phyloP scores from a whole-genome alignment of 2,329 filamentous ascomycete species.

The Verticillium tricorpus region DNA sequence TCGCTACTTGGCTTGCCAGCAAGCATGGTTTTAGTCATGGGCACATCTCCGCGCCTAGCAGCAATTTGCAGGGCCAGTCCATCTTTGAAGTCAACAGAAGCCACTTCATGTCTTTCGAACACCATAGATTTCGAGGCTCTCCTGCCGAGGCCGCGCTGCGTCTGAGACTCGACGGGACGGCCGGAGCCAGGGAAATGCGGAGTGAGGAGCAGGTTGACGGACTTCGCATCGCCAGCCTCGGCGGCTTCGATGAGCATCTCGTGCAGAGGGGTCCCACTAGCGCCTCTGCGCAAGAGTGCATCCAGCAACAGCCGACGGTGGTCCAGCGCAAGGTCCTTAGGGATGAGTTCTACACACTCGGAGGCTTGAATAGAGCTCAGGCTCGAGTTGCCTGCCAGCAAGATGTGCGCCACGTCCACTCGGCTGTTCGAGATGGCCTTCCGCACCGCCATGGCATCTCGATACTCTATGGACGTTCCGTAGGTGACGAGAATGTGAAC shows the following conservation, averaged over 20 bases:
- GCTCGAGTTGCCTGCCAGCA: slow-evolving; percentile 39
- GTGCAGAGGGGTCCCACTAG: slow-evolving; percentile 39
- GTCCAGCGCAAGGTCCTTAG: slow-evolving; percentile 39
- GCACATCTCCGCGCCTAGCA: slow-evolving; percentile 37
- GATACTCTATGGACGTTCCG: slow-evolving; percentile 50
- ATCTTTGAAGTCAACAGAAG: slow-evolving; percentile 47
- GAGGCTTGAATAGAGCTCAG: slow-evolving; percentile 43
- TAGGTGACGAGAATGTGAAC: slow-evolving; percentile 47
- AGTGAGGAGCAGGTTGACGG: slow-evolving; percentile 44
- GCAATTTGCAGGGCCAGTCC: slow-evolving; percentile 47
- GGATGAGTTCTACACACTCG: slow-evolving; percentile 43
- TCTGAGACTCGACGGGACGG: slow-evolving; percentile 8
- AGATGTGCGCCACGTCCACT: slow-evolving; percentile 38
- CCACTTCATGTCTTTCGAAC: slow-evolving; percentile 40
- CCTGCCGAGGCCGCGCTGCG: neutral
- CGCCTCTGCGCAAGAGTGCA: slow-evolving; percentile 46
- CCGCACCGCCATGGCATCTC: slow-evolving; percentile 45
- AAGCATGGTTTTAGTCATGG: slow-evolving; percentile 42
- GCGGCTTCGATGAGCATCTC: slow-evolving; percentile 47
- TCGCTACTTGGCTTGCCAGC: slow-evolving; percentile 39
- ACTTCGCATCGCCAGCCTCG: slow-evolving; percentile 41
- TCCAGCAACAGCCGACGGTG: slow-evolving; percentile 39
- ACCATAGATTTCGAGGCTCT: slow-evolving; percentile 22
- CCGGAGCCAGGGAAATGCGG: slow-evolving; percentile 37
- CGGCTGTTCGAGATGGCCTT: slow-evolving; percentile 42